Evolutionary conservation across 2,329 filamentous ascomycete genomes (phyloP).

Genomic region (Alternaria solani): DNA sequence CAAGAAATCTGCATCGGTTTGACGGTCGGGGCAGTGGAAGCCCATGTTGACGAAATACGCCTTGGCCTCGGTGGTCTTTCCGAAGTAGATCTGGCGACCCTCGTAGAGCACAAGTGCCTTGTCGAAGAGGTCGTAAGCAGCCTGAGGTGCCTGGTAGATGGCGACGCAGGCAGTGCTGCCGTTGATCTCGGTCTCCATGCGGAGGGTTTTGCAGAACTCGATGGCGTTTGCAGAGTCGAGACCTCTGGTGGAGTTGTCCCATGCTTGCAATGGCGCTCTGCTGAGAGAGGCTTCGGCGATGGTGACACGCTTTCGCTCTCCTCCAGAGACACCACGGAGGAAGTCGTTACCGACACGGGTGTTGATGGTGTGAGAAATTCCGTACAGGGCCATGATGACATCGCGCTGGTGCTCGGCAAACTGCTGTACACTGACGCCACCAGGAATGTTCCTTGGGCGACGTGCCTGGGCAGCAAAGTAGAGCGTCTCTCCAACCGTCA

Average conservation of each 20-base stretch:
- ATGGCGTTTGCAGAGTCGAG: slow-evolving; percentile 78
- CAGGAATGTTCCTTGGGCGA: slow-evolving; percentile 68
- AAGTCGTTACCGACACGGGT: slow-evolving; percentile 79
- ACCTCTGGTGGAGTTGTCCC: slow-evolving; percentile 81
- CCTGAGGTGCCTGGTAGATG: slow-evolving; percentile 76
- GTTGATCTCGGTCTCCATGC: slow-evolving; percentile 72
- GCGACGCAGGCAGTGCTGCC: slow-evolving; percentile 72
- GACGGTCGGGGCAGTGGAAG: slow-evolving; percentile 73
- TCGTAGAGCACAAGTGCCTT: slow-evolving; percentile 73
- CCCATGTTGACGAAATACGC: slow-evolving; percentile 75
- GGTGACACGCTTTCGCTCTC: slow-evolving; percentile 81
- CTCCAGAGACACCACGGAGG: slow-evolving; percentile 76
- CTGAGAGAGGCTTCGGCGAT: slow-evolving; percentile 81
- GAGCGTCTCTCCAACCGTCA: slow-evolving; percentile 80
- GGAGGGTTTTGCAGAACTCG: slow-evolving; percentile 76
- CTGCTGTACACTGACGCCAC: slow-evolving; percentile 62
- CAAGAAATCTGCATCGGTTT: slow-evolving; percentile 79
- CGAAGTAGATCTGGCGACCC: slow-evolving; percentile 77
- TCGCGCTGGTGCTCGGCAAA: slow-evolving; percentile 72
- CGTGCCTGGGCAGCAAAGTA: slow-evolving; percentile 78
- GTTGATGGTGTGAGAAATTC: slow-evolving; percentile 76
- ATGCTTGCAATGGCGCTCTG: slow-evolving; percentile 70
- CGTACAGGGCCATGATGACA: slow-evolving; percentile 66
- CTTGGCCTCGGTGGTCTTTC: slow-evolving; percentile 68
- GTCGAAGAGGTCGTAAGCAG: slow-evolving; percentile 74